A percentile compares a stretch with the other conserved stretches of the same genome.
Conservation (phyloP, 371 early-diverging fungal genomes). For the Mortierella sp. region DNA sequence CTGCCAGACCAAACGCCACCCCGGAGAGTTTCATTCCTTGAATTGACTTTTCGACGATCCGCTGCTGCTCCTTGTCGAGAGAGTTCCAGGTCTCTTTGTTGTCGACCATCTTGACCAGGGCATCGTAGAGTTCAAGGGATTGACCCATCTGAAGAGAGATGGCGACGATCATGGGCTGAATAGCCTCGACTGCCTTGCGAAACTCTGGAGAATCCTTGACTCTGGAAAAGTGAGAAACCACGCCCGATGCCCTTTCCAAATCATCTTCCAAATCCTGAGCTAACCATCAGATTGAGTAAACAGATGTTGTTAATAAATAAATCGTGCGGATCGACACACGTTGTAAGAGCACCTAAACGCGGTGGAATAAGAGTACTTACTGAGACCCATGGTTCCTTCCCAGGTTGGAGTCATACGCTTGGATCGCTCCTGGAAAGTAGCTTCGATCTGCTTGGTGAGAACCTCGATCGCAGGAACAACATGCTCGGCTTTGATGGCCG, state of each 20-base stretch:
- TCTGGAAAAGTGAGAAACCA: slow-evolving; percentile 71
- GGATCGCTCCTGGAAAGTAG: slow-evolving; percentile 65
- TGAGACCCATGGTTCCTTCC: slow-evolving; percentile 73
- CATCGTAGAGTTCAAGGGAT: slow-evolving; percentile 71
- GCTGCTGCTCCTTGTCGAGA: slow-evolving; percentile 68
- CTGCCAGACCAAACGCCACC: slow-evolving; percentile 65
- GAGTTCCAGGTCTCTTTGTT: slow-evolving; percentile 59
- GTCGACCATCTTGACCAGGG: slow-evolving; percentile 63
- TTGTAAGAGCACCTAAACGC: not conserved
- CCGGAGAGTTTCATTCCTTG: slow-evolving; percentile 74
- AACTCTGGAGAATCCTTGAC: slow-evolving; percentile 73
- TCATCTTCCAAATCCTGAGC: slow-evolving; percentile 72
- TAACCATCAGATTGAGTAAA: slow-evolving; percentile 14
- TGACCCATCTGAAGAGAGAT: slow-evolving; percentile 72
- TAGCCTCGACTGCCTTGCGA: slow-evolving; percentile 69
- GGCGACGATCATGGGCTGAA: slow-evolving; percentile 71
- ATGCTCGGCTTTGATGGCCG: slow-evolving; percentile 63
- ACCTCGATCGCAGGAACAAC: slow-evolving; percentile 69
- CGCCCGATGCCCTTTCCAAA: slow-evolving; percentile 69
- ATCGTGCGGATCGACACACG: not conserved
- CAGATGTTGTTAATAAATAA: not conserved
- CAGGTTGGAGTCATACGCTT: slow-evolving; percentile 71
- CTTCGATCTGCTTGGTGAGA: slow-evolving; percentile 61
- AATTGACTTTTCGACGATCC: slow-evolving; percentile 70
- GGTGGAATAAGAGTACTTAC: slow-evolving; percentile 39